phyloP scores from a whole-genome alignment of 768 basidiomycete species.

The Tricholoma bakamatsutake region DNA sequence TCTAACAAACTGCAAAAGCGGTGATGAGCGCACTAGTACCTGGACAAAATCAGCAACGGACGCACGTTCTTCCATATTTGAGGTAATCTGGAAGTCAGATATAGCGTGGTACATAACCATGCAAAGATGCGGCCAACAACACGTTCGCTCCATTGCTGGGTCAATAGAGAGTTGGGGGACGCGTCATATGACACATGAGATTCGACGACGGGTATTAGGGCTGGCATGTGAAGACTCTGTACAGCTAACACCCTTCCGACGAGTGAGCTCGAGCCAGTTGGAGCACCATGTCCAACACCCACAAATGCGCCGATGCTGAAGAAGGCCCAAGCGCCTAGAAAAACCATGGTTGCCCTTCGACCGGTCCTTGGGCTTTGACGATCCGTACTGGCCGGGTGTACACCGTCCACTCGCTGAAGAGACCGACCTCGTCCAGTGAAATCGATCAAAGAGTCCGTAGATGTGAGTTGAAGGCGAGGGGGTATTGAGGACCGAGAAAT shows the following conservation, averaged over 20 bases:
- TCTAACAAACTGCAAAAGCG: conserved; percentile 57
- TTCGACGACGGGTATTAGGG: conserved; percentile 11
- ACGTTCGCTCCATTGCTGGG: conserved; percentile 40
- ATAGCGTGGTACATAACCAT: conserved; percentile 90
- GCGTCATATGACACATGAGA: neutral
- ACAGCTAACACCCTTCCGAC: conserved; percentile 45
- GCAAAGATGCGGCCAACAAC: conserved; percentile 87
- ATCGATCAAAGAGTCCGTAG: conserved; percentile 23
- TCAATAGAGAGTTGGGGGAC: neutral
- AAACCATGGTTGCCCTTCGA: conserved; percentile 71
- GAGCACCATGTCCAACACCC: conserved; percentile 21
- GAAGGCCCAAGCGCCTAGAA: conserved; percentile 72
- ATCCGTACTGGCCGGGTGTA: conserved; percentile 17
- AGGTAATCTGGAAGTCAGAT: conserved; percentile 89
- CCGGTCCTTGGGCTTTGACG: conserved; percentile 57
- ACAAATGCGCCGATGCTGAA: conserved; percentile 58
- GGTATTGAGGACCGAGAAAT: conserved; percentile 26
- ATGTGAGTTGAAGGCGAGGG: conserved; percentile 27
- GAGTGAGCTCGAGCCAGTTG: conserved; percentile 22
- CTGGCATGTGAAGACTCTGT: conserved; percentile 8
- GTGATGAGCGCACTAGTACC: conserved; percentile 1
- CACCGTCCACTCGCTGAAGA: conserved; percentile 29
- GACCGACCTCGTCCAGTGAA: conserved; percentile 39
- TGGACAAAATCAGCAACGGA: conserved; percentile 14
- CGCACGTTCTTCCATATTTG: conserved; percentile 99